These are phyloP conservation scores for Dalbergia oliveri DNA, from an alignment of 306 rosid species.

Conservation along the genomic window DNA sequence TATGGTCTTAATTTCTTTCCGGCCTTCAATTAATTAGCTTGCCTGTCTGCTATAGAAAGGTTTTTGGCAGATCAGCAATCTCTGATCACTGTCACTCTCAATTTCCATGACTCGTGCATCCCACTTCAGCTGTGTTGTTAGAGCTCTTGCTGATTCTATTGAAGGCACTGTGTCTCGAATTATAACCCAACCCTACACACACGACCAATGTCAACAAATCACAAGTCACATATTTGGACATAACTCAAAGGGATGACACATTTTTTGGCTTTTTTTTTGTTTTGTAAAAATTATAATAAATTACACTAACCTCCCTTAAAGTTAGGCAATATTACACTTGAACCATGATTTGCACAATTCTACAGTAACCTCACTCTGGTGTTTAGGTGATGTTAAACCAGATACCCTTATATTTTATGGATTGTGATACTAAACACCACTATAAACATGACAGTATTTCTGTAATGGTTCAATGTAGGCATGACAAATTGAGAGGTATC, in stretches of 20 bases:
- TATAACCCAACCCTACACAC: conserved; percentile 94
- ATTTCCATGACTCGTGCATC: conserved; percentile 87
- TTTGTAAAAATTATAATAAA: neutral
- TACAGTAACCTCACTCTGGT: too few relatives aligned
- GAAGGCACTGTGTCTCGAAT: conserved; percentile 74
- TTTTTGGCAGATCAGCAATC: conserved; percentile 91
- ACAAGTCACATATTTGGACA: neutral
- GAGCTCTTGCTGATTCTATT: conserved; percentile 80
- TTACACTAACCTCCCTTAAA: too few relatives aligned
- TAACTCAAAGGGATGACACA: neutral
- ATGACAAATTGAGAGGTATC: too few relatives aligned
- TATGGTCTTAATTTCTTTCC: conserved; percentile 51
- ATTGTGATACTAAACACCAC: too few relatives aligned
- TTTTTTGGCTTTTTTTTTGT: neutral
- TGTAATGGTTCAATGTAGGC: too few relatives aligned
- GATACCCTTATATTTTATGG: too few relatives aligned
- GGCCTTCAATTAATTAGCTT: conserved; percentile 51
- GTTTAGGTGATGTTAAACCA: too few relatives aligned
- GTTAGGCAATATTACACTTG: too few relatives aligned
- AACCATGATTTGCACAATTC: too few relatives aligned
- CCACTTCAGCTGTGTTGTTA: conserved; percentile 86
- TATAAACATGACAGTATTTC: too few relatives aligned
- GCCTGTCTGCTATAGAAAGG: conserved; percentile 83
- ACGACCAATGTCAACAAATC: conserved; percentile 40
- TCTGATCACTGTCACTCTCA: conserved; percentile 85